Evolutionary conservation across 257 asterid genomes (phyloP).

Genomic region (Fraxinus pennsylvanica): DNA sequence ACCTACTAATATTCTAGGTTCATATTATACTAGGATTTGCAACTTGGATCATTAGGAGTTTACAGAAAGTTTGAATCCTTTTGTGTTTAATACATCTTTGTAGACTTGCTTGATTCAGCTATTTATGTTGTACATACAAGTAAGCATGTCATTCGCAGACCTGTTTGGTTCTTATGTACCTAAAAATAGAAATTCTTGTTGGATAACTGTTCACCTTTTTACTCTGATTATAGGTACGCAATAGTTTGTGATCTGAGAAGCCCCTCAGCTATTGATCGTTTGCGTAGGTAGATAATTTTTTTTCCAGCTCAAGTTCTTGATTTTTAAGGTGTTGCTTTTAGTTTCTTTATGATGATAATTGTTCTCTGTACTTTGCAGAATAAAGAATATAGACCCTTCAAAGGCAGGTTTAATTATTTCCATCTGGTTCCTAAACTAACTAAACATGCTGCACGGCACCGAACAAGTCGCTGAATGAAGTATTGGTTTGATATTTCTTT

Average conservation of each 20-base stretch:
- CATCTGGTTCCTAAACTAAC: conserved; percentile 18
- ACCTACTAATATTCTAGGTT: not conserved
- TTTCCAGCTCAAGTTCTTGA: conserved; percentile 4
- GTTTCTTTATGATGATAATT: conserved; percentile 17
- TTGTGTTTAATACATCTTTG: conserved; percentile 12
- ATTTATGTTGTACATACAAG: not conserved
- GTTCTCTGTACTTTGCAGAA: conserved; percentile 51
- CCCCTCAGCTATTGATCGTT: conserved; percentile 71
- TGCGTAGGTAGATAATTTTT: conserved; percentile 57
- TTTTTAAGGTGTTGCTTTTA: not conserved
- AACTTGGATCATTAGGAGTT: not conserved
- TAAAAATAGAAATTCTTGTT: not conserved
- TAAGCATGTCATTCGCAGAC: not conserved
- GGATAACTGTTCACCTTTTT: not conserved
- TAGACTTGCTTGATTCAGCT: not conserved
- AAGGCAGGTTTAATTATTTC: conserved; percentile 56
- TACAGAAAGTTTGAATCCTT: not conserved
- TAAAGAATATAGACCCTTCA: conserved; percentile 74
- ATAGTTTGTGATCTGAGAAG: conserved; percentile 70
- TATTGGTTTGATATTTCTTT: conserved; percentile 10
- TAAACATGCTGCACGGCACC: conserved; percentile 8
- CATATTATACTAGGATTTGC: not conserved
- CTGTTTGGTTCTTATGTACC: not conserved
- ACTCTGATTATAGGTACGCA: conserved; percentile 63
- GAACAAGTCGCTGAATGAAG: conserved; percentile 20